phyloP scores from a whole-genome alignment of 2,329 filamentous ascomycete genomes.

The Penicillium sp. region DNA sequence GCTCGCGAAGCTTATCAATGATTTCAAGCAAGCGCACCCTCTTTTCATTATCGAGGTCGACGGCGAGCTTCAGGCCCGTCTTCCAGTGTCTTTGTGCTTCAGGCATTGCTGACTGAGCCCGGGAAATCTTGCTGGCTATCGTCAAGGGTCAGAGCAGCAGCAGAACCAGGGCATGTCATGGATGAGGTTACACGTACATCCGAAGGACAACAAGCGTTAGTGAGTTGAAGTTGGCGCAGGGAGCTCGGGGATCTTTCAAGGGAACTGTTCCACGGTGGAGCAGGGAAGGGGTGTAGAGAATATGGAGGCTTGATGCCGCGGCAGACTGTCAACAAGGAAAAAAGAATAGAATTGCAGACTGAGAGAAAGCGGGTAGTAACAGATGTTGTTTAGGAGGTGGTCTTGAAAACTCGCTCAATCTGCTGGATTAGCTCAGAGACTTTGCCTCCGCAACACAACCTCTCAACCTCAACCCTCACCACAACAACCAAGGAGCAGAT shows the following conservation, averaged over 20 bases:
- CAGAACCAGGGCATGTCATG: not conserved
- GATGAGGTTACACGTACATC: too few species aligned
- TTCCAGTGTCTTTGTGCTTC: not conserved
- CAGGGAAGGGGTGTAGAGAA: too few species aligned
- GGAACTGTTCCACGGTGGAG: too few species aligned
- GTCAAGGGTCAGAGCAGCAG: not conserved
- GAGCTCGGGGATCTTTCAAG: too few species aligned
- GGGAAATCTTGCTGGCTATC: too few species aligned
- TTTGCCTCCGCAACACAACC: not conserved
- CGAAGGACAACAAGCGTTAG: too few species aligned
- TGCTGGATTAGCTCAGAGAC: not conserved
- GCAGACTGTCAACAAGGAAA: not conserved
- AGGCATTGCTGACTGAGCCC: not conserved
- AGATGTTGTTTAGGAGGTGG: not conserved
- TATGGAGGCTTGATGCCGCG: too few species aligned
- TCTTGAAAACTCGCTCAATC: not conserved
- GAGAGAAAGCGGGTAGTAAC: too few species aligned
- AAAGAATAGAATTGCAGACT: not conserved
- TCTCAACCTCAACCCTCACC: not conserved
- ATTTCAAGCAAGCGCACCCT: conserved; percentile 22
- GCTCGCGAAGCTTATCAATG: conserved; percentile 35
- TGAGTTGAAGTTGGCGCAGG: too few species aligned
- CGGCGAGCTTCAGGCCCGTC: conserved; percentile 16
- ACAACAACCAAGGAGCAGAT: not conserved
- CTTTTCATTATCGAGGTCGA: conserved; percentile 33